phyloP scores from a whole-genome alignment of 805 yeast species.

The Suhomyces sp. region DNA sequence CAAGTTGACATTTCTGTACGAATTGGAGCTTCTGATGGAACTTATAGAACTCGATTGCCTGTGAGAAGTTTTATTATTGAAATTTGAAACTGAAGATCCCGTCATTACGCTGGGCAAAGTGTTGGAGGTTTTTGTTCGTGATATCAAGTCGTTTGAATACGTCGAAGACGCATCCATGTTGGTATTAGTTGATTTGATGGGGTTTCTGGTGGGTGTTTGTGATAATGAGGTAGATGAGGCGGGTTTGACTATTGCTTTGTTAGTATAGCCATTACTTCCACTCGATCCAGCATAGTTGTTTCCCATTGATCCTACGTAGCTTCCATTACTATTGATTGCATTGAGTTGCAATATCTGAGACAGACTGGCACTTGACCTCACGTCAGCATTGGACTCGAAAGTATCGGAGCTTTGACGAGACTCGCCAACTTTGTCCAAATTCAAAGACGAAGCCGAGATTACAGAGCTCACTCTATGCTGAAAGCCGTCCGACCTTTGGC shows the following conservation, averaged over 20 bases:
- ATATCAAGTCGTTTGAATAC: conserved; percentile 2
- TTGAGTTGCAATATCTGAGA: background rate
- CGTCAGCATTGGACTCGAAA: conserved; percentile 4
- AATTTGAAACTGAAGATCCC: background rate
- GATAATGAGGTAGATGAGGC: background rate
- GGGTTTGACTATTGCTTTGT: background rate
- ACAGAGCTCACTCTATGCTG: background rate
- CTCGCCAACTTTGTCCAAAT: background rate
- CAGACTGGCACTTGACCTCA: conserved; percentile 3
- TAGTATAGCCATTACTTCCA: background rate
- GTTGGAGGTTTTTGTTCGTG: conserved; percentile 7
- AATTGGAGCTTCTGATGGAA: conserved; percentile 32
- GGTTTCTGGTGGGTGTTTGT: conserved; percentile 5
- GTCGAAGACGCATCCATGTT: conserved; percentile 6
- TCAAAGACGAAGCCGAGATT: background rate
- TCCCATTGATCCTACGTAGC: background rate
- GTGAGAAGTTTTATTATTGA: conserved; percentile 9
- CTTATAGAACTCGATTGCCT: conserved; percentile 31
- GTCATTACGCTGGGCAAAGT: conserved; percentile 3
- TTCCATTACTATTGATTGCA: background rate
- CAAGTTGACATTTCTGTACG: conserved; percentile 35
- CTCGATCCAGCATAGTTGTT: background rate
- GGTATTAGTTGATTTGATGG: background rate
- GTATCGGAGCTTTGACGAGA: conserved; percentile 14
- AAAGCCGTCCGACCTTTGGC: background rate